Evolutionary conservation across 495 filamentous ascomycete genomes (phyloP), one percentile per base, ranked within the genome.

Genomic region (Jackrogersella multiformis): DNA sequence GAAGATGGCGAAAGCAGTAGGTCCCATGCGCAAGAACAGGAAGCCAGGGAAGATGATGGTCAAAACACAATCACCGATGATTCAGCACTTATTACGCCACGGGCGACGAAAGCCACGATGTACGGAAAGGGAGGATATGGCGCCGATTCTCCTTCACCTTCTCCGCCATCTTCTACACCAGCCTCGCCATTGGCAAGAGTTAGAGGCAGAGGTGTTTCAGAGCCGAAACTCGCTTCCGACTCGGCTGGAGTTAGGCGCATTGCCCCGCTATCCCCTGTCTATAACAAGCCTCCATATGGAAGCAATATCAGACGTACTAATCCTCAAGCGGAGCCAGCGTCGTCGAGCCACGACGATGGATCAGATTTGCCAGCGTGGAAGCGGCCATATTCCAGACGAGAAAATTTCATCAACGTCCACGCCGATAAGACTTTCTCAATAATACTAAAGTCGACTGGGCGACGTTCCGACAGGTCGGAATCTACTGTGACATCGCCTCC

Each of bases 341-440:
- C 56, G 52, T 60, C 64, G 54, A 59, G 60, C 39, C 61, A 61
- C 61, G 63, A 73, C 55, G 61, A 68, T 61, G 67, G 21, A 18
- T 56, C 61, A 66, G 24, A 18, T 41, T 58, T 56, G 35, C 36
- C 62, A 30, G 39, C 67, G 24, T 51, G 59, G 36, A 65, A 71
- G 28, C 74, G 76, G 15, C 59, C 80, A 24, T 38, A 57, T 51
- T 78, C 80, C 5, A 73, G 81, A 44, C 74, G 80, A 57, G 68
- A 74, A 30, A 81, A 73, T 46, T 49, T 77, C 56, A 75, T 84
- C 30, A 73, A 70, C 32, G 70, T 82, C 39, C 73, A 84, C 62
- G 58, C 81, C 5, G 79, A 84, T 73, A 82, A 82, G 65, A 84
- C 81, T 9, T 84, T 84, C 64, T 78, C 80, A 20, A 60, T 83